Percentiles rank a stretch among this genome's conserved stretches.
Evolutionary conservation across 345 rosid genomes (phyloP).

Genomic region (Pugionium dolabratum): DNA sequence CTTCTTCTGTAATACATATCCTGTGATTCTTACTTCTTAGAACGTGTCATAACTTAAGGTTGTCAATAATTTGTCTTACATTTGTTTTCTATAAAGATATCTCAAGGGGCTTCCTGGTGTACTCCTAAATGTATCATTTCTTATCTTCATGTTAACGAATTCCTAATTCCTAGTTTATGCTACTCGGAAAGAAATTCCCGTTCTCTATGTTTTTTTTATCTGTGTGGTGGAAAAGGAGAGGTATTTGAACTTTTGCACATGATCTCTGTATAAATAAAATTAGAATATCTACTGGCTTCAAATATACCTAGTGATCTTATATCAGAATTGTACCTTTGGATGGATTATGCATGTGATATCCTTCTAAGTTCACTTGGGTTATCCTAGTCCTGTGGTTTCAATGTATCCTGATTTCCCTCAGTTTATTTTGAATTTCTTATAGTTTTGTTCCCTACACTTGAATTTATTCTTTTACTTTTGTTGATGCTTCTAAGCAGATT

Average conservation of each 20-base stretch:
- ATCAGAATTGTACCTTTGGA: conserved; percentile 20
- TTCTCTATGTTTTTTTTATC: not conserved
- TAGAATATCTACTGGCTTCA: conserved; percentile 9
- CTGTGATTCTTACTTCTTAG: too few relatives aligned
- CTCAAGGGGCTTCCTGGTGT: conserved; percentile 14
- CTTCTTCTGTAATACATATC: too few relatives aligned
- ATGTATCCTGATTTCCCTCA: too few relatives aligned
- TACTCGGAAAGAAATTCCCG: conserved; percentile 1
- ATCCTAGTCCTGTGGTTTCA: conserved; percentile 15
- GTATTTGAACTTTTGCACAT: not conserved
- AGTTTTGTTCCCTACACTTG: too few relatives aligned
- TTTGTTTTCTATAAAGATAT: conserved; percentile 8
- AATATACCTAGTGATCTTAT: too few relatives aligned
- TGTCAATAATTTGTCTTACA: not conserved
- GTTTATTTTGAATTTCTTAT: too few relatives aligned
- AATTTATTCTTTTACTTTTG: not conserved
- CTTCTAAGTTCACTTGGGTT: conserved; percentile 7
- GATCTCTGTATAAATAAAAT: not conserved
- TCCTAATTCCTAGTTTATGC: not conserved
- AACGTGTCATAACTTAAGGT: too few relatives aligned
- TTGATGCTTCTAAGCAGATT: conserved; percentile 49
- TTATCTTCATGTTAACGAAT: not conserved
- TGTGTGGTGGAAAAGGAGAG: conserved; percentile 3
- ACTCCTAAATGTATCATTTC: conserved; percentile 2
- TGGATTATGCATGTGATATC: conserved; percentile 8